Percentiles rank a stretch among this genome's conserved stretches.
These are phyloP conservation scores for Leucosporidium creatinivorum DNA, from an alignment of 768 basidiomycete species.

Conservation along the genomic window DNA sequence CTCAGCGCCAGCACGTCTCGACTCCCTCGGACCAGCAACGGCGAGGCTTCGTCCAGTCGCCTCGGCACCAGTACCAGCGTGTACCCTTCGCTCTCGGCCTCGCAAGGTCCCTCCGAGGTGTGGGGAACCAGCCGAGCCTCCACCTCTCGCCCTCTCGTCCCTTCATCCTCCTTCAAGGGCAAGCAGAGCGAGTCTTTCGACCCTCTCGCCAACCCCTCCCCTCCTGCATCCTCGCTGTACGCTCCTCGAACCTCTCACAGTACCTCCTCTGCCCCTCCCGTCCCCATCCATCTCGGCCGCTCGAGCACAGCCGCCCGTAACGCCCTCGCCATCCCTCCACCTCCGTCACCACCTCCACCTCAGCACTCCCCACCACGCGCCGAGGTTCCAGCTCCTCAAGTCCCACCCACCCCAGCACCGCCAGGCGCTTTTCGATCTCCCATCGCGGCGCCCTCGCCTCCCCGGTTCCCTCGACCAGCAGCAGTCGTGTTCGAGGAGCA, in stretches of 20 bases:
- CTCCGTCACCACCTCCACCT: no score
- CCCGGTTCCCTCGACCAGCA: no score
- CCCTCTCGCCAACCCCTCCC: background rate
- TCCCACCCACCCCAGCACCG: conserved; percentile 20
- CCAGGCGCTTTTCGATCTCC: conserved; percentile 18
- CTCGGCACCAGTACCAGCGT: background rate
- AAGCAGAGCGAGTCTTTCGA: background rate
- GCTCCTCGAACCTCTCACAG: background rate
- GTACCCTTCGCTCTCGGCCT: background rate
- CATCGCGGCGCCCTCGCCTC: background rate
- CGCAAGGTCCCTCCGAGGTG: background rate
- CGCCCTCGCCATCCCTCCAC: no score
- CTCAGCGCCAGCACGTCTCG: background rate
- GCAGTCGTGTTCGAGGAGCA: no score
- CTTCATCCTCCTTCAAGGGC: background rate
- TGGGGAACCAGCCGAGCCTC: background rate
- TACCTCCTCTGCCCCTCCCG: no score
- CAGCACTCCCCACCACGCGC: no score
- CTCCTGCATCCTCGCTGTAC: background rate
- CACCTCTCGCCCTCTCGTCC: background rate
- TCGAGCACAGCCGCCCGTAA: no score
- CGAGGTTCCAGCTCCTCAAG: no score
- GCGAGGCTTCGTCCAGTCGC: background rate
- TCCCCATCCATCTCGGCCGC: no score
- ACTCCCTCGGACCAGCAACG: background rate